Evolutionary conservation across 805 yeast species (phyloP).

Genomic region (Candida maesae): DNA sequence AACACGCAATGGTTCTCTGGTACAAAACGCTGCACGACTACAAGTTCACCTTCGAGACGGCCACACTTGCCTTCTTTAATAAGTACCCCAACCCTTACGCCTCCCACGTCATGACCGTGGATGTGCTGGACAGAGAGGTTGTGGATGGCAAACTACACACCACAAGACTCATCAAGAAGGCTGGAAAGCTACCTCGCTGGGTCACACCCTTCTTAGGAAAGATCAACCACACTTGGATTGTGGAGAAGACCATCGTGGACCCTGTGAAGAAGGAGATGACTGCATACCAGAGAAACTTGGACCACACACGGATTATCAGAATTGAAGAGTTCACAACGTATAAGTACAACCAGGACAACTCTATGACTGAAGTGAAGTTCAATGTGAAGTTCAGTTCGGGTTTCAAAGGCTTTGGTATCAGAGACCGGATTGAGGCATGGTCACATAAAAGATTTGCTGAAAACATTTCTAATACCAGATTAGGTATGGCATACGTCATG

Average conservation of each 20-base stretch:
- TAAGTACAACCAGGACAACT: slow-evolving; percentile 30
- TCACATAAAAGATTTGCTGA: slow-evolving; percentile 65
- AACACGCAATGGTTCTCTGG: slow-evolving; percentile 55
- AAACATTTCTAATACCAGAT: slow-evolving; percentile 59
- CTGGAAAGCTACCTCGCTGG: slow-evolving; percentile 79
- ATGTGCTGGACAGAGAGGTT: slow-evolving; percentile 60
- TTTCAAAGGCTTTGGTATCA: slow-evolving; percentile 57
- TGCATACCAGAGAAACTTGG: slow-evolving; percentile 78
- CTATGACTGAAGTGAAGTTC: slow-evolving; percentile 46
- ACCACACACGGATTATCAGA: slow-evolving; percentile 72
- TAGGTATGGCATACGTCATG: slow-evolving; percentile 79
- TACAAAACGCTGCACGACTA: slow-evolving; percentile 54
- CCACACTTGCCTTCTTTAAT: slow-evolving; percentile 72
- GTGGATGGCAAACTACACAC: slow-evolving; percentile 68
- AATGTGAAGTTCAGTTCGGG: slow-evolving; percentile 71
- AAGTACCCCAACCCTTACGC: slow-evolving; percentile 77
- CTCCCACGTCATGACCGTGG: slow-evolving; percentile 78
- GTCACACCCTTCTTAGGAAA: slow-evolving; percentile 70
- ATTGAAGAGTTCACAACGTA: slow-evolving; percentile 76
- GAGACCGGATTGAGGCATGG: slow-evolving; percentile 78
- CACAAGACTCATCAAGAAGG: slow-evolving; percentile 70
- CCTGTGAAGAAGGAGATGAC: slow-evolving; percentile 49
- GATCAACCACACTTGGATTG: slow-evolving; percentile 71
- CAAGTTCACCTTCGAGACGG: slow-evolving; percentile 64
- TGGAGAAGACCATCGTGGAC: slow-evolving; percentile 74